Base-by-base conservation (phyloP, 768 basidiomycete species). In the Paxillus ammoniavirescens region DNA sequence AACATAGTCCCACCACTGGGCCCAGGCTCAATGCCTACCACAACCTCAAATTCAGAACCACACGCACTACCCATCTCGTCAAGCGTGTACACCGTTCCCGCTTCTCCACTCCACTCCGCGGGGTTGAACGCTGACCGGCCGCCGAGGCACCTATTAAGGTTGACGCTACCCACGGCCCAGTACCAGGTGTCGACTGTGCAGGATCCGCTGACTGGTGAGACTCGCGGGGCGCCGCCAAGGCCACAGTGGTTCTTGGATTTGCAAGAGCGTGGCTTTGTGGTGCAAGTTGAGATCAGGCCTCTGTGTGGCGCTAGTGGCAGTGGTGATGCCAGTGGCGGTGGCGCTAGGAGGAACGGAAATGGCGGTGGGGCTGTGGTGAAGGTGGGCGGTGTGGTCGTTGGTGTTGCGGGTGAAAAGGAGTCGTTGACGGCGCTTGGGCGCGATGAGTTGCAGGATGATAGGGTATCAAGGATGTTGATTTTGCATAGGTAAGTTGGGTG, bases 121-220 rank as follows among this genome's bases (percentile, higher is more conserved):
- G 80, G 76, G 26, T 75, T 86, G 36, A 81, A 82, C 52, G 65
- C 69, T 15, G 78, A 78, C 55, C 69, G 71, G 33, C 75, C 81
- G 8, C 77, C 77, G 3, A 80, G 92, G 42, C 93, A 97, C 70
- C 70, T 97, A 43, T 58, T 98, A 13, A 78, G 91, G 46, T 61
- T 98, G 48, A 82, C 80, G 37, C 70, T 97, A 15, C 94, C 94
- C 3, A 96, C 92, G 2, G 86, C 90, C 17, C 87, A 86, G 56
- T 91, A 84, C 64, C 83, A 87, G 65, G 80, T 85, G 42, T 81
- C 86, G 31, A 86, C 88, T 2, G 80, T 95, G 35, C 74, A 80
- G 45, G 91, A 96, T 69, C 94, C 94, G 9, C 73, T 96, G 56
- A 89, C 87, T 23, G 87, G 86, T 14, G 82, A 86, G 71, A 77